Percentiles rank a stretch among this genome's conserved stretches.
phyloP scores from a whole-genome alignment of 176 grass and related monocot genomes.

The Guadua angustifolia region DNA sequence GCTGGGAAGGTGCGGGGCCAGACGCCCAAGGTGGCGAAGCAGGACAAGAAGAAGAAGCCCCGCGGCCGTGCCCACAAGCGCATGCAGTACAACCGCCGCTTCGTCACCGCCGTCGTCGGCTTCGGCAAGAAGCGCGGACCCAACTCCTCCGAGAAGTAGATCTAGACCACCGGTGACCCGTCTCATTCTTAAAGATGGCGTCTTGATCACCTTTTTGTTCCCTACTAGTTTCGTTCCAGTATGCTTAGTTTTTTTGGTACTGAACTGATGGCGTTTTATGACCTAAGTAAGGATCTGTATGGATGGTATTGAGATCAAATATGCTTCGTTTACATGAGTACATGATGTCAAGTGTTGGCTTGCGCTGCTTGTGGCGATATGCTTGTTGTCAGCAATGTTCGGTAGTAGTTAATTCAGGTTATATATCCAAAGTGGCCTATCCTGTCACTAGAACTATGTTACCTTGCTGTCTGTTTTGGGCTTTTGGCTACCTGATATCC shows the following conservation, averaged over 20 bases:
- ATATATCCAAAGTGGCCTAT: no score
- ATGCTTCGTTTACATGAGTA: neutral
- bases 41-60: slow-evolving; percentile 94
- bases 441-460: no score
- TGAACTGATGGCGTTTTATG: slow-evolving; percentile 20
- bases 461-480: neutral
- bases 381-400: neutral
- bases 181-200: neutral
- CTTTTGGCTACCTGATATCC: neutral
- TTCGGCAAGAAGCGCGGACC: slow-evolving; percentile 91
- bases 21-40: slow-evolving; percentile 91
- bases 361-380: neutral
- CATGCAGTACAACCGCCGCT: slow-evolving; percentile 95
- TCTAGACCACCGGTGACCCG: slow-evolving; percentile 37
- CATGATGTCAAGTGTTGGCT: no score
- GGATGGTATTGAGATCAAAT: slow-evolving; percentile 2
- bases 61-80: slow-evolving; percentile 81
- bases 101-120: slow-evolving; percentile 85
- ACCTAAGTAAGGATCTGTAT: slow-evolving; percentile 26
- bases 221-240: neutral
- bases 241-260: neutral
- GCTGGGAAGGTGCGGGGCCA: slow-evolving; percentile 88
- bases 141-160: slow-evolving; percentile 90
- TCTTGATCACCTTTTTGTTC: slow-evolving; percentile 10
- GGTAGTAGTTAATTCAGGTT: no score